Conservation (phyloP, 768 basidiomycete genomes). For the Auricularia sp. region DNA sequence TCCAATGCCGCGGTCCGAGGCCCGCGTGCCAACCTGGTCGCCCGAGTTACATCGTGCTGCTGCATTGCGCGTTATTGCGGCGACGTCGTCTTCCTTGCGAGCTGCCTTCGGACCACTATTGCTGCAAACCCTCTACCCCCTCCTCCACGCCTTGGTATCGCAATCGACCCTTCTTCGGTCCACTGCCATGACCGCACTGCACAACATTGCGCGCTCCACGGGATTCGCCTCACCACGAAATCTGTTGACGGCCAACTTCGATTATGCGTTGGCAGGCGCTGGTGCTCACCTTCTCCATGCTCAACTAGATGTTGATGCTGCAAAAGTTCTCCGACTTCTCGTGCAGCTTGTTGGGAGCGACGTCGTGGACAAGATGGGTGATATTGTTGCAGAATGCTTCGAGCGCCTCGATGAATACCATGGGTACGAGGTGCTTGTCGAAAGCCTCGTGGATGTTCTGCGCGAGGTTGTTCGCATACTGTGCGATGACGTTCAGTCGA, state of each 20-base stretch:
- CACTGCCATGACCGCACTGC: slow-evolving; percentile 67
- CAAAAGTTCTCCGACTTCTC: slow-evolving; percentile 77
- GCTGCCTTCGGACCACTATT: slow-evolving; percentile 63
- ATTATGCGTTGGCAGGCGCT: slow-evolving; percentile 88
- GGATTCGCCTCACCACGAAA: slow-evolving; percentile 87
- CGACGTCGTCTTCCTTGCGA: slow-evolving; percentile 62
- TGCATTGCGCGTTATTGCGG: slow-evolving; percentile 64
- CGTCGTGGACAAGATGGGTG: slow-evolving; percentile 81
- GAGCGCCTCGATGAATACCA: slow-evolving; percentile 94
- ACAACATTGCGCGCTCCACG: slow-evolving; percentile 58
- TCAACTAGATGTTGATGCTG: slow-evolving; percentile 80
- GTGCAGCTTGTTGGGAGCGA: slow-evolving; percentile 79
- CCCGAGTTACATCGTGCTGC: slow-evolving; percentile 59
- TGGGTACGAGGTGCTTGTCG: slow-evolving; percentile 79
- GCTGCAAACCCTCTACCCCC: slow-evolving; percentile 71
- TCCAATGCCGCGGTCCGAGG: slow-evolving; percentile 12
- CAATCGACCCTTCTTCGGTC: slow-evolving; percentile 53
- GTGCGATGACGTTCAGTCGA: slow-evolving; percentile 39
- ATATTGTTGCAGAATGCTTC: slow-evolving; percentile 95
- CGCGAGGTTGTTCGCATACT: slow-evolving; percentile 77
- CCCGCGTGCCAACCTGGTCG: slow-evolving; percentile 31
- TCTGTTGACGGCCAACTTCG: slow-evolving; percentile 86
- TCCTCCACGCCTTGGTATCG: slow-evolving; percentile 80
- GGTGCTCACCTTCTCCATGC: slow-evolving; percentile 71
- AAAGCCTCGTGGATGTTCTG: slow-evolving; percentile 80